phyloP scores from a whole-genome alignment of 805 yeast genomes.

The Spathaspora hagerdaliae region DNA sequence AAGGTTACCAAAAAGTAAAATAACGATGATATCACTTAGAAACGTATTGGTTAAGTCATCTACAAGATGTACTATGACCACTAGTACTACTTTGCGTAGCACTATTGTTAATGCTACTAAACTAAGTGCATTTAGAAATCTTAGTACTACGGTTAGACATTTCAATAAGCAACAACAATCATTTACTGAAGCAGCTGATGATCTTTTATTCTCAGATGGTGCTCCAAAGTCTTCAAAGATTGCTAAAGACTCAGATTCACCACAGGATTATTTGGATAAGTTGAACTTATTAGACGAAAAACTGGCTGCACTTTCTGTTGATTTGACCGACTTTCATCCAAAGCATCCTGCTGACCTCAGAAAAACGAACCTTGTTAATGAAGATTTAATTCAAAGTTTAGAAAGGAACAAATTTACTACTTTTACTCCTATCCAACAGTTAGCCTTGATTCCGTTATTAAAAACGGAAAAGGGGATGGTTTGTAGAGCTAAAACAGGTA shows the following conservation, averaged over 20 bases:
- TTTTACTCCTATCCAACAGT: constrained; percentile 68
- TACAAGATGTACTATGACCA: background rate
- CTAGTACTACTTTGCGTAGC: background rate
- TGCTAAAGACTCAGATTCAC: background rate
- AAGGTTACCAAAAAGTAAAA: too few species aligned
- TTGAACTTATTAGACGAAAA: background rate
- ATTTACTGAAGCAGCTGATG: background rate
- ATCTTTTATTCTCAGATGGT: background rate
- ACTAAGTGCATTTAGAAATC: too few species aligned
- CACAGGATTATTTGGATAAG: background rate
- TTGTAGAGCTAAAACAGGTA: constrained; percentile 91
- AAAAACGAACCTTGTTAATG: constrained; percentile 7
- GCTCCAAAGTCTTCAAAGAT: background rate
- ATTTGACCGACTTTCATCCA: background rate
- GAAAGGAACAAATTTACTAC: constrained; percentile 42
- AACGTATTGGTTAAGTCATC: background rate
- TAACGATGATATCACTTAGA: background rate
- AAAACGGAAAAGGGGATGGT: constrained; percentile 60
- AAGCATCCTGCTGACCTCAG: background rate
- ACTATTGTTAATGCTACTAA: background rate
- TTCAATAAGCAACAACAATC: background rate
- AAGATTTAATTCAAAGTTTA: constrained; percentile 26
- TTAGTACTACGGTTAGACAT: background rate
- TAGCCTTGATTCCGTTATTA: constrained; percentile 56
- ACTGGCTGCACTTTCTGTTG: background rate